A percentile compares a stretch with the other conserved stretches of the same genome.
These are phyloP conservation scores for Rhodotorula babjevae DNA, from an alignment of 768 basidiomycete genomes.

Conservation along the genomic window DNA sequence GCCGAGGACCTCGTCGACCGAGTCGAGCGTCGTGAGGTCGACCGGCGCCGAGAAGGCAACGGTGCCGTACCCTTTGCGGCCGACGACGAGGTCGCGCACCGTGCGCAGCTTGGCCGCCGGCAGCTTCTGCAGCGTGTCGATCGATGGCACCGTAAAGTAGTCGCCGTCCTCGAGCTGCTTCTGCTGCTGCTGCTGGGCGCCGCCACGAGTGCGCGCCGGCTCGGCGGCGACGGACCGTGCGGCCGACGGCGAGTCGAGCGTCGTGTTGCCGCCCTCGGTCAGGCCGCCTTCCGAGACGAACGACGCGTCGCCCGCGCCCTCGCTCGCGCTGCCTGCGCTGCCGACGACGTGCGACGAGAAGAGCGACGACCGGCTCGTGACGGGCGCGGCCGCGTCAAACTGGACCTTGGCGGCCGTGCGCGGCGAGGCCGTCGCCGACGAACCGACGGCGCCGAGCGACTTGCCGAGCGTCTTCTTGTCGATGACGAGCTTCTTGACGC, in stretches of 20 bases:
- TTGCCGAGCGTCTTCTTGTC: slow-evolving; percentile 26
- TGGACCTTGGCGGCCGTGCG: slow-evolving; percentile 23
- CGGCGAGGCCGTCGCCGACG: neutral
- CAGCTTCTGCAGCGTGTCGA: slow-evolving; percentile 64
- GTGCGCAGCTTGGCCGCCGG: slow-evolving; percentile 69
- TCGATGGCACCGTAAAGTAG: slow-evolving; percentile 80
- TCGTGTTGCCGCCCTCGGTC: slow-evolving; percentile 20
- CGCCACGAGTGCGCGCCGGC: slow-evolving; percentile 3
- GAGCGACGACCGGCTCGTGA: slow-evolving; percentile 15
- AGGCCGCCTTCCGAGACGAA: slow-evolving; percentile 17
- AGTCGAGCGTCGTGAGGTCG: slow-evolving; percentile 77
- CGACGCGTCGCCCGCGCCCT: slow-evolving; percentile 12
- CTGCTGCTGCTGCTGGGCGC: neutral
- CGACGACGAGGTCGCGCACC: slow-evolving; percentile 73
- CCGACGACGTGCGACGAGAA: neutral
- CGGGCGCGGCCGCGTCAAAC: slow-evolving; percentile 35
- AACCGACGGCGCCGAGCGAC: neutral
- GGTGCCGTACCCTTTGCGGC: slow-evolving; percentile 85
- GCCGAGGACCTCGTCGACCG: slow-evolving; percentile 77
- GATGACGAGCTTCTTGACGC: slow-evolving; percentile 44
- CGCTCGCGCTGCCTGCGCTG: neutral
- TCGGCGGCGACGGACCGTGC: too few species aligned
- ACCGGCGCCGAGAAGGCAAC: slow-evolving; percentile 70
- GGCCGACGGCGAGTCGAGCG: slow-evolving; percentile 28
- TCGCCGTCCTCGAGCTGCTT: slow-evolving; percentile 64